Conservation (phyloP, 257 asterid genomes). For the Solanum virginianum region DNA sequence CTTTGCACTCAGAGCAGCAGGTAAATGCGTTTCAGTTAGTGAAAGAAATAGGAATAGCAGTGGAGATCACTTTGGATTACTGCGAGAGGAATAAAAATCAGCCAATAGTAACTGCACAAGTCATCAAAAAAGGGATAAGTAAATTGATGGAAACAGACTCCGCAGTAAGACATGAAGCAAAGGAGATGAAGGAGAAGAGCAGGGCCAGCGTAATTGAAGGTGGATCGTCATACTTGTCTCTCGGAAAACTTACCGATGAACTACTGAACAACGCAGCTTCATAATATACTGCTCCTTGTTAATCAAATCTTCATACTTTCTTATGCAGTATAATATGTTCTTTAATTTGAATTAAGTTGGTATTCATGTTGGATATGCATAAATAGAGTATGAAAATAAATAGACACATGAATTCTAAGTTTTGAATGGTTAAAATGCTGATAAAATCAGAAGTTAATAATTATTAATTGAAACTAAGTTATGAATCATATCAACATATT, state of each 20-base stretch:
- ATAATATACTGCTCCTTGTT: not conserved
- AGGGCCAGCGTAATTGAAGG: conserved; percentile 20
- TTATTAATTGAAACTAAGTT: too few relatives aligned
- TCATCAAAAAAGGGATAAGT: conserved; percentile 29
- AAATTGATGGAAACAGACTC: conserved; percentile 26
- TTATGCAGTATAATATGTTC: not conserved
- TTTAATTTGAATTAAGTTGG: too few relatives aligned
- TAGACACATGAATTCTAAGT: too few relatives aligned
- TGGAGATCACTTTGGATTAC: conserved; percentile 25
- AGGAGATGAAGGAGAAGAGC: conserved; percentile 24
- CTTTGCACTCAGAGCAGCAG: conserved; percentile 46
- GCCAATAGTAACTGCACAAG: conserved; percentile 4
- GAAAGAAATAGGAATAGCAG: conserved; percentile 37
- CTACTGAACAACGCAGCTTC: not conserved
- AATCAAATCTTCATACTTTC: not conserved
- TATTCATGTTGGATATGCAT: too few relatives aligned
- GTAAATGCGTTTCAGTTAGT: conserved; percentile 49
- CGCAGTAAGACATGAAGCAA: conserved; percentile 21
- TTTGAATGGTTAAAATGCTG: too few relatives aligned
- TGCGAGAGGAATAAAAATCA: conserved; percentile 10
- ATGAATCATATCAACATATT: too few relatives aligned
- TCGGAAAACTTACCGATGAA: conserved; percentile 14
- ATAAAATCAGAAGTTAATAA: too few relatives aligned
- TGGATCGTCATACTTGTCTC: conserved; percentile 32
- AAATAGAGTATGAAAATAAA: too few relatives aligned